phyloP scores from a whole-genome alignment of 257 asterid genomes.

The Catharanthus roseus region DNA sequence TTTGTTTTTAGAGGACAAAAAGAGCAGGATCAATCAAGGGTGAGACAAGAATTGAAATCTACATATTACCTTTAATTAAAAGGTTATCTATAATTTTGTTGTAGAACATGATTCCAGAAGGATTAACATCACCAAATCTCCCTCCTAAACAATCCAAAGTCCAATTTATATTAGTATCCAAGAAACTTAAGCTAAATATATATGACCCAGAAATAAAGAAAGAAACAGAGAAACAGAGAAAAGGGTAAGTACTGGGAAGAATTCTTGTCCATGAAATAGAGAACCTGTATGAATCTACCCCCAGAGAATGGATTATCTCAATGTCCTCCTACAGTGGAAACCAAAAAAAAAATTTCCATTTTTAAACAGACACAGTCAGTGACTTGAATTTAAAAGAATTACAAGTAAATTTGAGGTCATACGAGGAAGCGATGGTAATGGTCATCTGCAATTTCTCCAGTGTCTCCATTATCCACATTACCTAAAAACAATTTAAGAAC shows the following conservation, averaged over 20 bases:
- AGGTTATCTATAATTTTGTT: conserved; percentile 50
- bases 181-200: background rate
- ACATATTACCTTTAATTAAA: conserved; percentile 40
- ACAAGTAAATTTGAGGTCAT: background rate
- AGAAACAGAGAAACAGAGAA: background rate
- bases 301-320: conserved; percentile 55
- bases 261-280: conserved; percentile 82
- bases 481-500: conserved; percentile 18
- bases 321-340: conserved; percentile 50
- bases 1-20: background rate
- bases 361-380: background rate
- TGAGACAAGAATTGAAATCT: background rate
- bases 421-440: conserved; percentile 45
- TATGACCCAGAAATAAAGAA: background rate
- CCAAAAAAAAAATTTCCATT: too few relatives aligned
- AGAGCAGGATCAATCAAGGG: background rate
- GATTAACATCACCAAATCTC: conserved; percentile 45
- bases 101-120: conserved; percentile 44
- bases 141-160: conserved; percentile 39
- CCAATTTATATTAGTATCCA: background rate
- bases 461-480: conserved; percentile 29
- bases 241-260: conserved; percentile 45
- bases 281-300: conserved; percentile 55
- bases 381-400: background rate
- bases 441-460: conserved; percentile 37